Conservation (phyloP, 1,139 yeast species). For the Suhomyces ambrosiae region DNA sequence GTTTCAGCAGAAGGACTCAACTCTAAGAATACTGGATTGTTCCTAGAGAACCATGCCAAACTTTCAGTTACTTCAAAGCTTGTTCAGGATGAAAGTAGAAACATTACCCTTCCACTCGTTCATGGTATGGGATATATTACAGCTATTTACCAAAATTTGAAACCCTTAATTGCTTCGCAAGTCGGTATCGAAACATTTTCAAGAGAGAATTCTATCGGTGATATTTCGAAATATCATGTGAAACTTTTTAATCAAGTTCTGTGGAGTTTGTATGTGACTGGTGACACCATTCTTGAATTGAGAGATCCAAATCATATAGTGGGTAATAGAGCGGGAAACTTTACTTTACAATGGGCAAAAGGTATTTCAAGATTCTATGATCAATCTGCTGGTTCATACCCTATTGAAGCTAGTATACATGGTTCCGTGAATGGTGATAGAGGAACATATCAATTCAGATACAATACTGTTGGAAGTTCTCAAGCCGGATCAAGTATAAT, state of each 20-base stretch:
- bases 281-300: slow-evolving; percentile 42
- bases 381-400: slow-evolving; percentile 50
- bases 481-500: slow-evolving; percentile 35
- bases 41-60: slow-evolving; percentile 34
- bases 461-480: slow-evolving; percentile 33
- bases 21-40: slow-evolving; percentile 23
- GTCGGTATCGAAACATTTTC: slow-evolving; percentile 61
- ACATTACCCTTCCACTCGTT: slow-evolving; percentile 37
- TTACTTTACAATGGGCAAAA: slow-evolving; percentile 45
- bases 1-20: slow-evolving; percentile 35
- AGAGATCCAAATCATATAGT: slow-evolving; percentile 56
- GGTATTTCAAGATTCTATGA: slow-evolving; percentile 52
- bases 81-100: slow-evolving; percentile 19
- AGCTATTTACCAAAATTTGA: slow-evolving; percentile 57
- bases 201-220: slow-evolving; percentile 21
- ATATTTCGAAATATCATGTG: slow-evolving; percentile 32
- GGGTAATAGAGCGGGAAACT: slow-evolving; percentile 35
- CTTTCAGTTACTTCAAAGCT: slow-evolving; percentile 36
- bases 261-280: slow-evolving; percentile 44
- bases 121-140: slow-evolving; percentile 75
- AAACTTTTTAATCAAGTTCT: slow-evolving; percentile 43
- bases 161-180: slow-evolving; percentile 58
- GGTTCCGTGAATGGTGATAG: slow-evolving; percentile 29
- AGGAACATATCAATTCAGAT: slow-evolving; percentile 35
- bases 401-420: slow-evolving; percentile 25